Conservation (phyloP, 1,139 yeast species). For the Tardiomyces depauwii region DNA sequence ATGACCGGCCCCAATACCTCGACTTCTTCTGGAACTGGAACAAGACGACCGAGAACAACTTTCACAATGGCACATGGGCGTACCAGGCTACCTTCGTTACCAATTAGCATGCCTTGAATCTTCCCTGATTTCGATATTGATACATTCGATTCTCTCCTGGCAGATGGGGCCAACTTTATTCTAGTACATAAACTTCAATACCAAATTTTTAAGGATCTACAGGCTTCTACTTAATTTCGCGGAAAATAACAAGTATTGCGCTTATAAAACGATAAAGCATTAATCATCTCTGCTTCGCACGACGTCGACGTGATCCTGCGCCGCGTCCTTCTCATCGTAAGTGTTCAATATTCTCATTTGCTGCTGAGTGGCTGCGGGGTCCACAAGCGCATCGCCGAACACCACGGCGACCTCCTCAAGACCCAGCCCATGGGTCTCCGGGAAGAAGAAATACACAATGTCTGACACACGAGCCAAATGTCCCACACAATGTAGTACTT, state of each 20-base stretch:
- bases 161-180: no score
- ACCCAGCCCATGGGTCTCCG: constrained; percentile 34
- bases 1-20: constrained; percentile 4
- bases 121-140: no score
- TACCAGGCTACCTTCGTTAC: not conserved
- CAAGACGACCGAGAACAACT: constrained; percentile 3
- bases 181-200: no score
- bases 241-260: no score
- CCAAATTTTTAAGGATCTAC: no score
- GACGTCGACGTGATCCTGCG: not conserved
- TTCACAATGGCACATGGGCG: not conserved
- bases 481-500: constrained; percentile 37
- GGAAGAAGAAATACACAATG: constrained; percentile 30
- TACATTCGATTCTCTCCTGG: no score
- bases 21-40: constrained; percentile 11
- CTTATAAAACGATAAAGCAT: no score
- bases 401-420: constrained; percentile 36
- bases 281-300: not conserved
- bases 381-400: constrained; percentile 8
- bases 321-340: not conserved
- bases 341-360: constrained; percentile 6
- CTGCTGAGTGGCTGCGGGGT: constrained; percentile 19
- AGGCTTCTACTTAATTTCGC: no score
- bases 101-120: not conserved
- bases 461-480: constrained; percentile 2